These are phyloP conservation scores for Micractinium sp. DNA, from an alignment of 139 green algal species.

Conservation along the genomic window DNA sequence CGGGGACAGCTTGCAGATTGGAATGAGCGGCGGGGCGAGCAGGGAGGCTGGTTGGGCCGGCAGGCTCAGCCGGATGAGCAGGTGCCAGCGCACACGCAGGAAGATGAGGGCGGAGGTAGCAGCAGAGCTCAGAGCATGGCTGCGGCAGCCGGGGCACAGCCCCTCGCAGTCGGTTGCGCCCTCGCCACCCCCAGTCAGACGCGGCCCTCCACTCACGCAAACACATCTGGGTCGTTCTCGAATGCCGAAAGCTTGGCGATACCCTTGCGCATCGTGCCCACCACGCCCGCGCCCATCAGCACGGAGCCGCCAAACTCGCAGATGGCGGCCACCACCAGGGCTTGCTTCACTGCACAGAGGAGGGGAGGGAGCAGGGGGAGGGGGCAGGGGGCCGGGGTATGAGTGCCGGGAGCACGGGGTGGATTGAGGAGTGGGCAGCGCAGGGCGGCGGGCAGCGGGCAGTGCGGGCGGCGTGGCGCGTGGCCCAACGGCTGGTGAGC, in stretches of 20 bases:
- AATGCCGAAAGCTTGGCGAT: slow-evolving; percentile 49
- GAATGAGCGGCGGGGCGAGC: not conserved
- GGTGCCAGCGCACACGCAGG: no score
- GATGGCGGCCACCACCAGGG: slow-evolving; percentile 43
- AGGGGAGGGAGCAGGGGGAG: not conserved
- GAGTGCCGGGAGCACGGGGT: not conserved
- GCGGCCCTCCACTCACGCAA: no score
- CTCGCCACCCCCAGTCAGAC: no score
- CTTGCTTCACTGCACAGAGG: slow-evolving; percentile 31
- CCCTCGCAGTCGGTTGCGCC: no score
- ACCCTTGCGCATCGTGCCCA: slow-evolving; percentile 48
- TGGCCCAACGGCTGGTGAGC: not conserved
- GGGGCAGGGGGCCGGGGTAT: slow-evolving; percentile 18
- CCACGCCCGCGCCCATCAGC: slow-evolving; percentile 54
- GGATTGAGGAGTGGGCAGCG: not conserved
- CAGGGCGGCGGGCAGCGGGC: not conserved
- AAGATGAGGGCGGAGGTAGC: no score
- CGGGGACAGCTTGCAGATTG: no score
- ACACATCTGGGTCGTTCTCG: slow-evolving; percentile 32
- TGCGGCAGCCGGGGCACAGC: no score
- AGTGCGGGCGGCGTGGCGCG: not conserved
- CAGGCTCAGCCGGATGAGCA: not conserved
- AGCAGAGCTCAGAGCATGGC: no score
- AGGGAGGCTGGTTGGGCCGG: not conserved
- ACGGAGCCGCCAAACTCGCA: slow-evolving; percentile 50